Conservation (phyloP, 805 yeast species). For the Clavispora santaluciae region DNA sequence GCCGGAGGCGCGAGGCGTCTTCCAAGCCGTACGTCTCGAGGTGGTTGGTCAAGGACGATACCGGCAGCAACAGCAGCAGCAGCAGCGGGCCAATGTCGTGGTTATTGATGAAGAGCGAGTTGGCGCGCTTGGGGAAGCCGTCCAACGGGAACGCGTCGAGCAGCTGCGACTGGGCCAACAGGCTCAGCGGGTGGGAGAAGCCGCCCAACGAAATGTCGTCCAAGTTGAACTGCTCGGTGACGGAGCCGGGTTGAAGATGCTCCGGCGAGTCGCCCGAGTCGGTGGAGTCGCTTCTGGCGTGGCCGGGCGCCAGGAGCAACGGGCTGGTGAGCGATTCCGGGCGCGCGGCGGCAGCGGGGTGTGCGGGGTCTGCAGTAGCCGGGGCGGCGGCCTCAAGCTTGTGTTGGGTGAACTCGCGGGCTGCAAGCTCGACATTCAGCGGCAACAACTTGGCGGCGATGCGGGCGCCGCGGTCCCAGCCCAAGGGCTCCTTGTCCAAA, state of each 20-base stretch:
- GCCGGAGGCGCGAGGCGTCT: conserved; percentile 3
- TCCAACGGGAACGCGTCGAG: conserved; percentile 4
- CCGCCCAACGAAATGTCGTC: conserved; percentile 16
- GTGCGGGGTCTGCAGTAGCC: neutral
- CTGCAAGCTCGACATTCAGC: conserved; percentile 20
- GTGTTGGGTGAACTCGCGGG: conserved; percentile 34
- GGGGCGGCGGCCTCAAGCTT: conserved; percentile 3
- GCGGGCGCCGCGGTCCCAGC: conserved; percentile 42
- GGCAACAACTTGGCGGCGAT: conserved; percentile 34
- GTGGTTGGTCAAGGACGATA: conserved; percentile 22
- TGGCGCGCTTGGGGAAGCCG: conserved; percentile 12
- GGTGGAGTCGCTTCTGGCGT: conserved; percentile 1
- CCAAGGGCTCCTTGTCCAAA: conserved; percentile 35
- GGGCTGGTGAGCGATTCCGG: too few species aligned
- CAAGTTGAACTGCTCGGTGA: conserved; percentile 12
- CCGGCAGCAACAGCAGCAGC: conserved; percentile 14
- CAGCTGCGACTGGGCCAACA: conserved; percentile 2
- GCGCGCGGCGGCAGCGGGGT: too few species aligned
- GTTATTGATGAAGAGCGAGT: conserved; percentile 13
- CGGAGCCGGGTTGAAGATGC: neutral
- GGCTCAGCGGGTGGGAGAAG: conserved; percentile 5
- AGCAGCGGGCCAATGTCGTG: conserved; percentile 9
- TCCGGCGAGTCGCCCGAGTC: conserved; percentile 2
- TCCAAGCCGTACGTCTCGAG: conserved; percentile 25
- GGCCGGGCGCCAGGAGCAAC: neutral